Evolutionary conservation across 2,329 filamentous ascomycete species (phyloP), one percentile per base, ranked within the genome.

Genomic region (Ceratocystis albifundus): DNA sequence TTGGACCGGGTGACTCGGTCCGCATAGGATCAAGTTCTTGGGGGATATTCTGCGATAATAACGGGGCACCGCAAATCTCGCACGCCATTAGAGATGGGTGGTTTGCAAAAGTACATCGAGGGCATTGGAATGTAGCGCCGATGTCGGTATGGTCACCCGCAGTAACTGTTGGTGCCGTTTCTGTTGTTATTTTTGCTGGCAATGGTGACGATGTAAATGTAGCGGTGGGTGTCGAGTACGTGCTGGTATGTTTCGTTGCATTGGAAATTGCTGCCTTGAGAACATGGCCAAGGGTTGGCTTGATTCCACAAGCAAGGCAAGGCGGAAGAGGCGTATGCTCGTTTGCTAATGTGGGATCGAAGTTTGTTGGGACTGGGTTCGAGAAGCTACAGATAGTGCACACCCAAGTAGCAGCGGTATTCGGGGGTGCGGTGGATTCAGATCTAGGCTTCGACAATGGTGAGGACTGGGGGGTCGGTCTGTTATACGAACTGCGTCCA

Each of bases 301-400:
- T 96, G 72, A 99, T 96, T 0, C 94, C 94, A 74, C 94, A 99
- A 4, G 91, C 88, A 65, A 96, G 79, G 73, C 94, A 99, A 70
- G 93, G 90, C 2, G 92, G 88, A 25, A 96, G 77, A 7, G 87
- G 87, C 4, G 89, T 96, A 69, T 90, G 85, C 22, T 86, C 84
- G 69, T 84, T 94, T 7, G 90, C 90, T 1, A 88, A 86, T 0
- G 86, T 82, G 0, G 91, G 89, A 72, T 97, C 93, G 74, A 97
- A 97, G 74, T 96, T 96, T 46, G 89, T 89, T 0, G 94, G 92
- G 1, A 96, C 86, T 0, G 90, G 88, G 72, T 97, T 97, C 8
- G 92, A 93, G 73, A 96, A 95, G 70, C 89, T 93, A 79, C 93
- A 97, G 72, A 97, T 97, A 1, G 89, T 88, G 77, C 93, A 97